Evolutionary conservation across 805 yeast species (phyloP), one percentile per base, ranked within the genome.

Genomic region (Zygoascus tannicola): DNA sequence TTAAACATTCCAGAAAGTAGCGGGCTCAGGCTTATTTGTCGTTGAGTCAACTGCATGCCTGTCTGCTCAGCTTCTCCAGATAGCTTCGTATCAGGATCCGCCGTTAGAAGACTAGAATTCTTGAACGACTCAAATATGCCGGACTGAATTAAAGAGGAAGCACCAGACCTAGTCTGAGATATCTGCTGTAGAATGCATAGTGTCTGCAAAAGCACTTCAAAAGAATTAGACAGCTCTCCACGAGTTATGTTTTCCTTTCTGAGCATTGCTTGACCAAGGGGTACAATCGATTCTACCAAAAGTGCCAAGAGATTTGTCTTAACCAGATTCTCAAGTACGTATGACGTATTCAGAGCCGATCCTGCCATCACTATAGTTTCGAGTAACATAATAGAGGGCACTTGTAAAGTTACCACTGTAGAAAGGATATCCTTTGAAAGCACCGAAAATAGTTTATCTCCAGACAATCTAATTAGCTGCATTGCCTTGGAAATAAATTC

Each of bases 391-490:
- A 88, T 67, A 2, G 95, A 80, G 0, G 90, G 78, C 8, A 87
- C 73, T 51, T 92, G 73, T 5, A 81, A 73, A 0, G 81, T 67
- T 1, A 90, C 92, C 52, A 83, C 92, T 2, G 88, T 86, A 43
- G 77, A 70, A 14, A 85, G 74, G 0, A 92, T 80, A 64, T 92
- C 97, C 47, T 76, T 78, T 56, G 85, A 80, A 26, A 86, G 70
- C 1, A 74, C 69, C 16, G 76, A 79, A 22, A 85, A 68, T 42
- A 86, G 63, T 49, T 74, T 72, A 46, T 81, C 94, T 28, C 78
- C 72, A 3, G 81, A 70, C 36, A 66, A 51, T 45, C 75, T 72
- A 37, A 86, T 63, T 21, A 75, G 71, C n/a, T 69, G 70, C 41
- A 74, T 57, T 15, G 80, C 59, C 39, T 75, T 78, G 12, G 66